Percentiles rank a stretch among this genome's conserved stretches.
Conservation (phyloP, 1,284 basidiomycete genomes). For the Leccinum proximum region DNA sequence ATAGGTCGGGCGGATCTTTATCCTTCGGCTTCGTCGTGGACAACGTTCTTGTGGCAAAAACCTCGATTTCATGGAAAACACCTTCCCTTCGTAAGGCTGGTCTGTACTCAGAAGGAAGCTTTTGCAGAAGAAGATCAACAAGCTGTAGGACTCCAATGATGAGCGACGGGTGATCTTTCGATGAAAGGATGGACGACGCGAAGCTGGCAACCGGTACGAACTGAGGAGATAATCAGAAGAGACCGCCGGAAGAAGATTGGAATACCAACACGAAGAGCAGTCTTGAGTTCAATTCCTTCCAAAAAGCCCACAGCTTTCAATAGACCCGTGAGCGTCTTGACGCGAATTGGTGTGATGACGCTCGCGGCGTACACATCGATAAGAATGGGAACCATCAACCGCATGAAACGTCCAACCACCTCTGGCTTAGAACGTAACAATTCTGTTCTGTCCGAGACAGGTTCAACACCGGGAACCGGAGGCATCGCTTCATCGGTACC, state of each 20-base stretch:
- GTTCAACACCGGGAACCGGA: constrained; percentile 27
- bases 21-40: constrained; percentile 53
- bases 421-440: constrained; percentile 72
- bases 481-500: constrained; percentile 35
- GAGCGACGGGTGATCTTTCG: constrained; percentile 83
- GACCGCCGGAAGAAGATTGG: constrained; percentile 3
- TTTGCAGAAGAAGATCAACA: constrained; percentile 83
- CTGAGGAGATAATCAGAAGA: constrained; percentile 37
- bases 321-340: constrained; percentile 84
- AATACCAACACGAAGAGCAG: constrained; percentile 63
- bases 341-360: constrained; percentile 80
- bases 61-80: constrained; percentile 90
- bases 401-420: constrained; percentile 83
- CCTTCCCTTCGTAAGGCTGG: constrained; percentile 90
- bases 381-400: constrained; percentile 85
- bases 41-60: constrained; percentile 62
- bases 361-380: constrained; percentile 96
- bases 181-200: constrained; percentile 89
- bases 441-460: constrained; percentile 57
- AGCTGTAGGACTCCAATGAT: constrained; percentile 88
- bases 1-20: constrained; percentile 40
- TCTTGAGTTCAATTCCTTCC: constrained; percentile 71
- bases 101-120: constrained; percentile 80
- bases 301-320: constrained; percentile 90
- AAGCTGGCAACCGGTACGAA: constrained; percentile 90